Evolutionary conservation across 2,329 filamentous ascomycete genomes (phyloP).

Genomic region (Colletotrichum abscissum): DNA sequence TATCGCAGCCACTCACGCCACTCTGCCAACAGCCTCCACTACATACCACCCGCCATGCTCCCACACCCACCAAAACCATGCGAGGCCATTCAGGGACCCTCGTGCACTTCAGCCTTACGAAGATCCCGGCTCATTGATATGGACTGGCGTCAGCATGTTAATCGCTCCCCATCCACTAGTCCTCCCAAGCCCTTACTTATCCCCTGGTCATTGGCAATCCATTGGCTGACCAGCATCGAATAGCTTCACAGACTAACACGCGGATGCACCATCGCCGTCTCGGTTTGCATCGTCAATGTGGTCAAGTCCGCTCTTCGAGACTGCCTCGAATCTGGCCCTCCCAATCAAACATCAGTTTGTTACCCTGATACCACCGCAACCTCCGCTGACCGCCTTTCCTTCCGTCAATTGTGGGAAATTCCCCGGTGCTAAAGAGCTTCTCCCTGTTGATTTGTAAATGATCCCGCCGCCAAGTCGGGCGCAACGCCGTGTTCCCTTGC

Average conservation of each 20-base stretch:
- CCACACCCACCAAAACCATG: neutral
- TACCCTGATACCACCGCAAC: neutral
- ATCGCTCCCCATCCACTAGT: slow-evolving; percentile 31
- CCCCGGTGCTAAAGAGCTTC: neutral
- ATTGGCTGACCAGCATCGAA: slow-evolving; percentile 28
- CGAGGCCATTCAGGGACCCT: slow-evolving; percentile 23
- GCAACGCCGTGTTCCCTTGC: neutral
- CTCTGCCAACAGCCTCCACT: slow-evolving; percentile 15
- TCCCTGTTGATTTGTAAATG: neutral
- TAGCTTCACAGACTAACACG: slow-evolving; percentile 7
- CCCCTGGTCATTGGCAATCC: slow-evolving; percentile 18
- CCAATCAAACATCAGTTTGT: neutral
- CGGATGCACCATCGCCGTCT: slow-evolving; percentile 5
- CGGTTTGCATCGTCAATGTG: slow-evolving; percentile 5
- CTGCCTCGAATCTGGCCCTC: slow-evolving; percentile 8
- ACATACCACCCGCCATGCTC: neutral
- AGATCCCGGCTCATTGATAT: slow-evolving; percentile 24
- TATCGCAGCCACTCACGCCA: slow-evolving; percentile 19
- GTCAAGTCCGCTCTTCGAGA: slow-evolving; percentile 1
- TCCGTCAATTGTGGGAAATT: neutral
- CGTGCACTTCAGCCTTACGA: slow-evolving; percentile 36
- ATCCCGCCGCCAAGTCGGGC: neutral
- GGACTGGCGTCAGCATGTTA: slow-evolving; percentile 31
- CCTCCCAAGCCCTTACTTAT: neutral
- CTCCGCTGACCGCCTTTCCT: slow-evolving; percentile 4